A percentile compares a stretch with the other conserved stretches of the same genome.
Conservation (phyloP, 331 rosid species). For the Quercus tomentella region DNA sequence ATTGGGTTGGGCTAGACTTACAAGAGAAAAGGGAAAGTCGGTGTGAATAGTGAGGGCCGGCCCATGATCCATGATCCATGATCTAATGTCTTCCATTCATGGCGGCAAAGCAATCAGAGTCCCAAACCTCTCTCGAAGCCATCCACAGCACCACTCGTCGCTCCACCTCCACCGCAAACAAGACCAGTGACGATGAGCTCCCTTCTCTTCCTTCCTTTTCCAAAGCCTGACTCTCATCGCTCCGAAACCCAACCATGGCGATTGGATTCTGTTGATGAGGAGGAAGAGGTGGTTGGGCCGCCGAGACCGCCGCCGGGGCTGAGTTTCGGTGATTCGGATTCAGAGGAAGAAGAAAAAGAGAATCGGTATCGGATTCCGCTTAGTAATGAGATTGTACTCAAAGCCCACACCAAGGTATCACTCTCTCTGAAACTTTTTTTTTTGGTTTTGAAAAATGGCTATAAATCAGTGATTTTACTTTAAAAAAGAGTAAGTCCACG, state of each 20-base stretch:
- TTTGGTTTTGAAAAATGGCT: too few relatives aligned
- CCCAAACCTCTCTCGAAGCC: slow-evolving; percentile 71
- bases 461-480: too few relatives aligned
- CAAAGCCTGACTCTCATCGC: slow-evolving; percentile 58
- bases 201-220: slow-evolving; percentile 77
- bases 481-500: too few relatives aligned
- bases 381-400: slow-evolving; percentile 83
- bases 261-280: background rate
- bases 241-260: slow-evolving; percentile 32
- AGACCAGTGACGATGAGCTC: slow-evolving; percentile 1
- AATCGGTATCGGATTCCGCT: slow-evolving; percentile 68
- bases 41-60: too few relatives aligned
- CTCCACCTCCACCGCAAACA: background rate
- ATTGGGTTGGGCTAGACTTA: too few relatives aligned
- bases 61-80: too few relatives aligned
- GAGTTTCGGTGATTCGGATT: slow-evolving; percentile 25
- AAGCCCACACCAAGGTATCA: slow-evolving; percentile 79
- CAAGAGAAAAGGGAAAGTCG: too few relatives aligned
- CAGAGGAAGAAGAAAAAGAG: slow-evolving; percentile 36
- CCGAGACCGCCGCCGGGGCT: slow-evolving; percentile 26
- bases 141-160: slow-evolving; percentile 85
- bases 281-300: slow-evolving; percentile 12
- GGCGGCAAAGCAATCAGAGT: slow-evolving; percentile 73
- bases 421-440: too few relatives aligned
- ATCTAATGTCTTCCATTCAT: slow-evolving; percentile 27